Conservation (phyloP, 2,329 filamentous ascomycete genomes). For the Calonectria pseudoturangicola region DNA sequence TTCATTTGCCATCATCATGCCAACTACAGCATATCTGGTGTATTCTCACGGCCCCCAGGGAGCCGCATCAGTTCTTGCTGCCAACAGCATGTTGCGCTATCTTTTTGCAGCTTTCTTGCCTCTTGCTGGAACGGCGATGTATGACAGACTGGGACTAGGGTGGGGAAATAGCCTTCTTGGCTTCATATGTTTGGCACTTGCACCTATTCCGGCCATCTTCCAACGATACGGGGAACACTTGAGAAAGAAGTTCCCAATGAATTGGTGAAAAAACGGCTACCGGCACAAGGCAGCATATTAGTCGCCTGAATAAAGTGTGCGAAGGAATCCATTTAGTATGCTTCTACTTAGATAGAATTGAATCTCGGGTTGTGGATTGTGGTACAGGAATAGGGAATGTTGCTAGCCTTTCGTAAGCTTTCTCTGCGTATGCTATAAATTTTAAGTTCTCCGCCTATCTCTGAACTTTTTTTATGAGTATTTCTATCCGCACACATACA, state of each 20-base stretch:
- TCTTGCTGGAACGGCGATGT: not conserved
- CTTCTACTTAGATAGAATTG: too few relatives aligned
- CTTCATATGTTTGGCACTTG: not conserved
- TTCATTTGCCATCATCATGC: not conserved
- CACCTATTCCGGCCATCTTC: not conserved
- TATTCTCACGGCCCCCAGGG: not conserved
- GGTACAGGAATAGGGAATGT: too few relatives aligned
- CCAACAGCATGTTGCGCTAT: not conserved
- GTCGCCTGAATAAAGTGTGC: too few relatives aligned
- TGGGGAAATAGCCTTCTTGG: conserved; percentile 1
- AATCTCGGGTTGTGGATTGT: too few relatives aligned
- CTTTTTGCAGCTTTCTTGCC: not conserved
- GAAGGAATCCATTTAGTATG: too few relatives aligned
- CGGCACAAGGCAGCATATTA: not conserved
- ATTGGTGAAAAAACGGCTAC: not conserved
- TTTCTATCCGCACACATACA: too few relatives aligned
- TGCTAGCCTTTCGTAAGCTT: too few relatives aligned
- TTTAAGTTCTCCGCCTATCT: too few relatives aligned
- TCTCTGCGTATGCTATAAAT: too few relatives aligned
- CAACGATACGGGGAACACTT: not conserved
- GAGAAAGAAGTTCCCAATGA: conserved; percentile 5
- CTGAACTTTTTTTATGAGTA: too few relatives aligned
- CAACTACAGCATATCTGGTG: not conserved
- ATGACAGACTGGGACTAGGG: not conserved
- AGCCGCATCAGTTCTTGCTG: not conserved